These are phyloP conservation scores for Domatiomyces globalis DNA, from an alignment of 2,329 filamentous ascomycete species.

Conservation along the genomic window DNA sequence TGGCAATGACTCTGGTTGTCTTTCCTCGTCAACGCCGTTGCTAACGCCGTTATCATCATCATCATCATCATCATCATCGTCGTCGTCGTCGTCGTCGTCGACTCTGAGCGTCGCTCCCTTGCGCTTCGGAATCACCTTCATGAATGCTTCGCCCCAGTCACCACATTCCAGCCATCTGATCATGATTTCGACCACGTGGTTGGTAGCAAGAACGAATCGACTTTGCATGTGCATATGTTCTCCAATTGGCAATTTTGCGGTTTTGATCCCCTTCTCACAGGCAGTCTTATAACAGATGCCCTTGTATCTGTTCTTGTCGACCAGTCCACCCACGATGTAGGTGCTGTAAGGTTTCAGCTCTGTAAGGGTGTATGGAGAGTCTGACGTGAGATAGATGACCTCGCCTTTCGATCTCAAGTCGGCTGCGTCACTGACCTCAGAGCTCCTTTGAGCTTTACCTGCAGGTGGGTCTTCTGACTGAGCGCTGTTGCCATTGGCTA, in stretches of 20 bases:
- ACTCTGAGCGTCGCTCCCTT: conserved; percentile 62
- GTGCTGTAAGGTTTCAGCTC: conserved; percentile 74
- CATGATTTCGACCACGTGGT: conserved; percentile 97
- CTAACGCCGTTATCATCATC: too few relatives aligned
- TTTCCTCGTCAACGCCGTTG: not conserved
- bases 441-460: not conserved
- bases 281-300: conserved; percentile 81
- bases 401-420: conserved; percentile 28
- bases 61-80: not conserved
- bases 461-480: not conserved
- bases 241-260: conserved; percentile 86
- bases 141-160: conserved; percentile 83
- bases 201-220: conserved; percentile 75
- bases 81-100: conserved; percentile 6
- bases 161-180: conserved; percentile 76
- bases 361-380: conserved; percentile 73
- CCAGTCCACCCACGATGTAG: conserved; percentile 86
- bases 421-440: not conserved
- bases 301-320: conserved; percentile 94
- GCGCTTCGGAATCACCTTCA: conserved; percentile 74
- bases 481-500: too few relatives aligned
- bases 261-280: conserved; percentile 53
- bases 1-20: not conserved
- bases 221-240: conserved; percentile 86
- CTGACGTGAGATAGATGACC: conserved; percentile 79